A percentile compares a stretch with the other conserved stretches of the same genome.
Conservation (phyloP, 768 basidiomycete genomes). For the Dacryopinax spathularia region DNA sequence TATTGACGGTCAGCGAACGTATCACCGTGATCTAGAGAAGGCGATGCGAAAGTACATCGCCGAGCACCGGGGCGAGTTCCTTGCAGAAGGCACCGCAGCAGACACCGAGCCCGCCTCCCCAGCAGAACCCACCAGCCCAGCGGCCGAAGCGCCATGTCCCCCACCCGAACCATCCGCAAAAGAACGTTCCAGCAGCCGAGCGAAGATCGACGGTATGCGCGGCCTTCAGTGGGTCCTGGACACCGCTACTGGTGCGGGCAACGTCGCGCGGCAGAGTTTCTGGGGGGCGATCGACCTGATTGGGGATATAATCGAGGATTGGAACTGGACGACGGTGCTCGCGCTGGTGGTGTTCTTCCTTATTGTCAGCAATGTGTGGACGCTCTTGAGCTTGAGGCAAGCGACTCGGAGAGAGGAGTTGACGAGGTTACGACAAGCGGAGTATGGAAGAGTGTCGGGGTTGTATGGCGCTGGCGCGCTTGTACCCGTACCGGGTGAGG, state of each 20-base stretch:
- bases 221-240: constrained; percentile 81
- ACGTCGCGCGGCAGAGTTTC: constrained; percentile 57
- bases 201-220: constrained; percentile 53
- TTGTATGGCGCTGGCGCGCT: constrained; percentile 1
- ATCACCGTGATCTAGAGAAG: constrained; percentile 67
- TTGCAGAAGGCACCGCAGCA: constrained; percentile 52
- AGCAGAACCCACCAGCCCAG: constrained; percentile 13
- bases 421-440: constrained; percentile 4
- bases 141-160: constrained; percentile 19
- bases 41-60: constrained; percentile 81
- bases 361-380: constrained; percentile 69
- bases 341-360: constrained; percentile 58
- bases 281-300: constrained; percentile 63
- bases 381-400: constrained; percentile 26
- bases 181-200: constrained; percentile 36
- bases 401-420: constrained; percentile 8
- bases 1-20: constrained; percentile 81
- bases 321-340: constrained; percentile 43
- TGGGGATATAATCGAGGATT: constrained; percentile 29
- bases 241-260: constrained; percentile 61
- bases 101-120: constrained; percentile 16
- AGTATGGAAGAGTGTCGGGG: background rate
- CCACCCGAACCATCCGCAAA: background rate
- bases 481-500: background rate
- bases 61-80: constrained; percentile 78